Percentiles rank a stretch among this genome's conserved stretches.
These are phyloP conservation scores for Ochetophila trinervis DNA, from an alignment of 306 rosid genomes.

Conservation along the genomic window DNA sequence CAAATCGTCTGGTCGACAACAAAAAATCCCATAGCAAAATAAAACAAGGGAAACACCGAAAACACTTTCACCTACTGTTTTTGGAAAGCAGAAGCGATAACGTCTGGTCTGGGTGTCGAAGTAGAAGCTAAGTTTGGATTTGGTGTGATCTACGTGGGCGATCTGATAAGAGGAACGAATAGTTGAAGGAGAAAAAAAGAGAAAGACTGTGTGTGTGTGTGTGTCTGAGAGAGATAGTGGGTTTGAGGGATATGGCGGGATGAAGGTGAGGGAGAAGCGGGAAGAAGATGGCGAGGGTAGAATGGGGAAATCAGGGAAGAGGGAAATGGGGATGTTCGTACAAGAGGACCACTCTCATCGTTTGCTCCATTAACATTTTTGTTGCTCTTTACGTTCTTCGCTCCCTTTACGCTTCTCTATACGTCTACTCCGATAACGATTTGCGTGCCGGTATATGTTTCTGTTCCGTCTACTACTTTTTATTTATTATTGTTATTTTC, in stretches of 20 bases:
- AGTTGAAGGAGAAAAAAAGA: conserved; percentile 42
- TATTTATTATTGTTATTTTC: background rate
- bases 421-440: conserved; percentile 73
- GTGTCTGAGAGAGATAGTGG: conserved; percentile 13
- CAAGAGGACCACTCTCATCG: conserved; percentile 69
- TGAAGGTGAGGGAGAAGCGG: conserved; percentile 53
- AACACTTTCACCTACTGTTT: too few relatives aligned
- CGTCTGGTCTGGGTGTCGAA: background rate
- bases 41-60: too few relatives aligned
- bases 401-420: conserved; percentile 79
- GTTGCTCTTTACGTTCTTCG: conserved; percentile 87
- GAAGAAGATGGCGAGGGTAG: conserved; percentile 79
- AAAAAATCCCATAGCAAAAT: too few relatives aligned
- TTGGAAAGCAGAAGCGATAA: background rate
- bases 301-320: conserved; percentile 62
- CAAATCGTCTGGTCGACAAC: too few relatives aligned
- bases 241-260: conserved; percentile 58
- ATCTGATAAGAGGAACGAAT: conserved; percentile 13
- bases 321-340: conserved; percentile 68
- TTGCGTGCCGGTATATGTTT: conserved; percentile 47
- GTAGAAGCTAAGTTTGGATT: background rate
- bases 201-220: conserved; percentile 22
- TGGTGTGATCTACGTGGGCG: conserved; percentile 1
- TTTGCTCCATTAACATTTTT: conserved; percentile 84
- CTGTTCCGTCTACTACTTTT: background rate